These are phyloP conservation scores for Aquilaria malaccensis DNA, from an alignment of 345 rosid genomes.

Conservation along the genomic window DNA sequence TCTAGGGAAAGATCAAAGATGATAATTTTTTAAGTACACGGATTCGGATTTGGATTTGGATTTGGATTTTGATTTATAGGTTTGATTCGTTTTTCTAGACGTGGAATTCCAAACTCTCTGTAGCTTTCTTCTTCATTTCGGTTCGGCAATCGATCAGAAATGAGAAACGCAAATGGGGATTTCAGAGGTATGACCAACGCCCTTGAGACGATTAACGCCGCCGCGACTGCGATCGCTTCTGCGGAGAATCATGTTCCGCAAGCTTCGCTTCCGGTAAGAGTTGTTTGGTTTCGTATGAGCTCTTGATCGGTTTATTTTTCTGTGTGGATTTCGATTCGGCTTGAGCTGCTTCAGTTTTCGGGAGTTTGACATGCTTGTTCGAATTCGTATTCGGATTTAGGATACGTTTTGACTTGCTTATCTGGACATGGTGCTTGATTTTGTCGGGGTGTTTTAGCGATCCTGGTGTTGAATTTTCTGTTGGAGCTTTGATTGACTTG, in stretches of 20 bases:
- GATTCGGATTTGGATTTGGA: neutral
- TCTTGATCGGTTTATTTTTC: neutral
- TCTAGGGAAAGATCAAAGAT: neutral
- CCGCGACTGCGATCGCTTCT: slow-evolving; percentile 83
- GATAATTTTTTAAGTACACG: slow-evolving; percentile 3
- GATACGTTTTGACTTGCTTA: slow-evolving; percentile 15
- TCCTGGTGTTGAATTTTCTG: neutral
- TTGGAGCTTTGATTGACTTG: slow-evolving; percentile 15
- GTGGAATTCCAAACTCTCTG: neutral
- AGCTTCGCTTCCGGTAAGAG: slow-evolving; percentile 42
- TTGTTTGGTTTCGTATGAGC: neutral
- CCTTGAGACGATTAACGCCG: slow-evolving; percentile 72
- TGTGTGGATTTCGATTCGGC: neutral
- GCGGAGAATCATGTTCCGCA: slow-evolving; percentile 63
- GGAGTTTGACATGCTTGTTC: slow-evolving; percentile 1
- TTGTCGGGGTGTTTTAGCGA: neutral
- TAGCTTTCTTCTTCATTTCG: slow-evolving; percentile 5
- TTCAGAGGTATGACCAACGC: slow-evolving; percentile 33
- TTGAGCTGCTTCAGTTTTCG: neutral
- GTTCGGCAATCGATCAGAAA: slow-evolving; percentile 16
- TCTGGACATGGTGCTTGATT: neutral
- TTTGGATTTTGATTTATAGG: neutral
- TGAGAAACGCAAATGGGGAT: slow-evolving; percentile 40
- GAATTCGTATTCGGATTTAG: slow-evolving; percentile 6
- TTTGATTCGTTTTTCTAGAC: neutral